Base-by-base conservation (phyloP, 257 asterid genomes). In the Thymus quinquecostatus region DNA sequence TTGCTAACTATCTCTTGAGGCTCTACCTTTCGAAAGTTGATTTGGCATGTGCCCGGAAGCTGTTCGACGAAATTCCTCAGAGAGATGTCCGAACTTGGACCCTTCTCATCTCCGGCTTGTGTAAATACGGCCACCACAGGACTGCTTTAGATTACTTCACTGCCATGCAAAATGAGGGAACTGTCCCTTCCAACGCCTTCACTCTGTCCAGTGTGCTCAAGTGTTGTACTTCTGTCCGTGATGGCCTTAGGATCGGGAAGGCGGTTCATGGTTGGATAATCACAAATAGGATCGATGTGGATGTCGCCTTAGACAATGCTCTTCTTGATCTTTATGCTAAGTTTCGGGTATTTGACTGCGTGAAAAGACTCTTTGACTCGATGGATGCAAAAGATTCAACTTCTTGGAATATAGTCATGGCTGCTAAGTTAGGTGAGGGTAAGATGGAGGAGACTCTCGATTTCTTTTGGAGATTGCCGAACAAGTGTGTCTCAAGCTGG, bases 381-480 rank as follows among this genome's bases (percentile, higher is more conserved):
- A 89, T 87, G 95, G 81, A 34, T 48, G 80, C 41, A 49, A 91
- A 64, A 79, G 82, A 87, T 71, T 64, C 75, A 0, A 77, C 83
- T 64, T 89, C 97, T 11, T 91, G 97, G 96, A 91, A 91, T 68
- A 87, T 91, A 80, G 86, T 82, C 83, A 78, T 91, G 89, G 85
- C 84, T 29, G 83, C 85, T n/a, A 70, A 76, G 29, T 47, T 87
- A n/a, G 71, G 82, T 5, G 74, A 57, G 30, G 86, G 90, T 53
- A 87, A 85, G 34, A 54, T 80, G 78, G 82, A 66, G 72, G 77
- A 75, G 53, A 71, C 82, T 41, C 81, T 86, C 13, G 79, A 67
- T 21, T 81, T 80, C 59, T 91, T 91, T 72, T n/a, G 78, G 83
- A 81, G 70, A 34, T 76, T 87, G 82, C 95, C 92, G 28, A 32